These are phyloP conservation scores for Hericium erinaceus DNA, from an alignment of 768 basidiomycete genomes.

Conservation along the genomic window DNA sequence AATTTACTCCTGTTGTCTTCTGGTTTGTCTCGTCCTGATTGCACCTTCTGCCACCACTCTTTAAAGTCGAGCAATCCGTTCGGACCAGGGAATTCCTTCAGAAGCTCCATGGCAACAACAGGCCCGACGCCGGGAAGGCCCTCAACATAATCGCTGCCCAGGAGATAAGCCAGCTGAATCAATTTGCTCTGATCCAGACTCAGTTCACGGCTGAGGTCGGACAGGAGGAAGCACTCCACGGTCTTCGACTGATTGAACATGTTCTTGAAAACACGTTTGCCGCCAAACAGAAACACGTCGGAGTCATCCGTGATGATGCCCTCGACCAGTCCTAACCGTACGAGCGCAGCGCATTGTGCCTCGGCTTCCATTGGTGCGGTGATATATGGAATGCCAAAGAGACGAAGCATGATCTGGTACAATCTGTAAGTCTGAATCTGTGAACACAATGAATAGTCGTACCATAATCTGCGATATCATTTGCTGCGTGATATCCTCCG, in stretches of 20 bases:
- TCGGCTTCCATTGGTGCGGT: conserved; percentile 99
- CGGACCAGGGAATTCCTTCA: conserved; percentile 86
- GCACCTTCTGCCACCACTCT: conserved; percentile 92
- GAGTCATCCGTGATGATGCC: conserved; percentile 99
- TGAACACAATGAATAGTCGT: conserved; percentile 3
- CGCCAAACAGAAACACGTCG: conserved; percentile 97
- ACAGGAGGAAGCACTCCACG: conserved; percentile 86
- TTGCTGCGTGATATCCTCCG: conserved; percentile 90
- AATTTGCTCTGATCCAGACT: conserved; percentile 81
- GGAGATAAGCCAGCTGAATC: conserved; percentile 82
- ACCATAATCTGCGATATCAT: conserved; percentile 83
- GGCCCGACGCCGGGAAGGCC: conserved; percentile 90
- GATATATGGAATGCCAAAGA: conserved; percentile 97
- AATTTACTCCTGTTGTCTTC: conserved; percentile 70
- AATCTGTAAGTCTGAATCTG: not conserved
- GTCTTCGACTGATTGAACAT: conserved; percentile 99
- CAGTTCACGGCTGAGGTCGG: conserved; percentile 81
- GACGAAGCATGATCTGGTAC: conserved; percentile 70
- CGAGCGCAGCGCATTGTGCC: conserved; percentile 93
- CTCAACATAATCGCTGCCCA: conserved; percentile 95
- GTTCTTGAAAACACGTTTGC: conserved; percentile 92
- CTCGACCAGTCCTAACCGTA: conserved; percentile 78
- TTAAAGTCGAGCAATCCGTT: conserved; percentile 81
- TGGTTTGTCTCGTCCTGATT: conserved; percentile 77
- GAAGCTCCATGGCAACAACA: conserved; percentile 90